phyloP scores from a whole-genome alignment of 164 flowering plant species.

The Malania oleifera region DNA sequence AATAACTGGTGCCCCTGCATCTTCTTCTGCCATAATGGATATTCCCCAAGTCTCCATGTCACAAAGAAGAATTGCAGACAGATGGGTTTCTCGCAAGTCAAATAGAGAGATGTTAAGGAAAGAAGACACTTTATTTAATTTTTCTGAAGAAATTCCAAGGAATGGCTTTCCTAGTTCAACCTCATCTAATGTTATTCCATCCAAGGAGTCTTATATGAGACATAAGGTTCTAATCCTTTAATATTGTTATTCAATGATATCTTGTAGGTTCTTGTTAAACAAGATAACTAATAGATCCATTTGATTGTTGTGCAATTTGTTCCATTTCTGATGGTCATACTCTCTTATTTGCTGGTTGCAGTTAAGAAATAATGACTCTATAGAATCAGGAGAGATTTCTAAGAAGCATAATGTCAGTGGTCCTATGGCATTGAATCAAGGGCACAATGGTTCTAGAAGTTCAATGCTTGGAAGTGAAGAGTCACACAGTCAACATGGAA shows the following conservation, averaged over 20 bases:
- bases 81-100: slow-evolving; percentile 24
- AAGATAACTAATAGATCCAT: too few species aligned
- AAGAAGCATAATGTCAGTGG: slow-evolving; percentile 12
- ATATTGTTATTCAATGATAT: background rate
- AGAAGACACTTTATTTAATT: slow-evolving; percentile 23
- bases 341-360: slow-evolving; percentile 20
- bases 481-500: slow-evolving; percentile 20
- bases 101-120: slow-evolving; percentile 23
- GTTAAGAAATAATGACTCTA: slow-evolving; percentile 23
- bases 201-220: slow-evolving; percentile 23
- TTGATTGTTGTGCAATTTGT: slow-evolving; percentile 1
- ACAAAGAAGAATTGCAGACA: slow-evolving; percentile 30
- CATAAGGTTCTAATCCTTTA: slow-evolving; percentile 36
- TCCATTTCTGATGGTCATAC: background rate
- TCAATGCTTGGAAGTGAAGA: slow-evolving; percentile 22
- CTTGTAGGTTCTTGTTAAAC: background rate
- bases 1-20: slow-evolving; percentile 9
- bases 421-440: slow-evolving; percentile 15
- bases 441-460: slow-evolving; percentile 21
- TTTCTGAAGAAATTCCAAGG: slow-evolving; percentile 26
- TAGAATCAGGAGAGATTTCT: slow-evolving; percentile 18
- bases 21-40: slow-evolving; percentile 15
- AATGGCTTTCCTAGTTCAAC: slow-evolving; percentile 13
- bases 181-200: slow-evolving; percentile 9
- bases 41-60: slow-evolving; percentile 14